Evolutionary conservation across 2,329 filamentous ascomycete species (phyloP).

Genomic region (Podosphaera xanthii): DNA sequence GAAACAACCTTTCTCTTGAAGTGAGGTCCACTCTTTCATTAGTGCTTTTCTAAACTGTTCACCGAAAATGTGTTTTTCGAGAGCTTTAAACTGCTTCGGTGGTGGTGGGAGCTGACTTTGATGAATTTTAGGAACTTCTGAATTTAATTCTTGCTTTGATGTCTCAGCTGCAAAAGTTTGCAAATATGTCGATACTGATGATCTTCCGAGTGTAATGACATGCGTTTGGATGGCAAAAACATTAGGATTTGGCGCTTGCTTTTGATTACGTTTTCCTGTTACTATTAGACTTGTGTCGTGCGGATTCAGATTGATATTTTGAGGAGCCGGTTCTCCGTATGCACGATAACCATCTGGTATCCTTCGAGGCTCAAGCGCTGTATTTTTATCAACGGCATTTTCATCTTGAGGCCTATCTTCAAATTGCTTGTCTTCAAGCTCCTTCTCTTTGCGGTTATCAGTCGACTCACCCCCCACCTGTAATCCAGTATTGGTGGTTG

Average conservation of each 20-base stretch:
- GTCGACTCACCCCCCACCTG: no score
- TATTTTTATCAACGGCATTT: no score
- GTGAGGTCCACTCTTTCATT: not conserved
- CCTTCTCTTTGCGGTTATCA: no score
- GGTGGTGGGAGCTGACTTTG: not conserved
- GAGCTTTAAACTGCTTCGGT: not conserved
- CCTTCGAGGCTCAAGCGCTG: no score
- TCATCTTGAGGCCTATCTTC: no score
- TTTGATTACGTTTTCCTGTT: not conserved
- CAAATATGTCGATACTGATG: not conserved
- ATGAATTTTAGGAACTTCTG: not conserved
- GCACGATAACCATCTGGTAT: no score
- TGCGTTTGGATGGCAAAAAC: not conserved
- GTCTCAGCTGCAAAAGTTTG: not conserved
- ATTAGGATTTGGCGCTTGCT: not conserved
- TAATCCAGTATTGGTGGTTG: no score
- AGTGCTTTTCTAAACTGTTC: not conserved
- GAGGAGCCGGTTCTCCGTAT: no score
- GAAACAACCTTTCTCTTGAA: not conserved
- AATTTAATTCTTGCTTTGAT: not conserved
- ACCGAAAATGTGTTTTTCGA: not conserved
- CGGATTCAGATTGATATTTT: no score
- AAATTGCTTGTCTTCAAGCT: no score
- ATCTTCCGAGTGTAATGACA: no score
- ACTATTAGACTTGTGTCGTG: not conserved